These are phyloP conservation scores for Glutinoglossum americanum DNA, from an alignment of 495 filamentous ascomycete species.

Conservation along the genomic window DNA sequence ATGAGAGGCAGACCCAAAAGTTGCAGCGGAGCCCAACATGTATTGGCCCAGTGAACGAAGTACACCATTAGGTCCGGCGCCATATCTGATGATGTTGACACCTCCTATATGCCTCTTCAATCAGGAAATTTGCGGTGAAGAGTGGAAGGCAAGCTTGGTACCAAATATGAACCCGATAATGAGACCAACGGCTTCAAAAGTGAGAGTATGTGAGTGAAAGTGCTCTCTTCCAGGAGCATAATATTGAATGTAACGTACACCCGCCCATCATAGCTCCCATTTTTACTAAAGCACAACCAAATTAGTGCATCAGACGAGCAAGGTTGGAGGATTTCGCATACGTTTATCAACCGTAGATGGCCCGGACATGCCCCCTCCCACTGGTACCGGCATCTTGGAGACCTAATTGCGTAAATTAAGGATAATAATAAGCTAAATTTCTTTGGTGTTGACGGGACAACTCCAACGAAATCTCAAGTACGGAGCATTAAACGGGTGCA, in stretches of 20 bases:
- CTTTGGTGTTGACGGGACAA: not conserved
- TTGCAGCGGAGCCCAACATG: constrained; percentile 90
- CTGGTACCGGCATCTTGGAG: constrained; percentile 45
- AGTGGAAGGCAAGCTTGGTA: constrained; percentile 19
- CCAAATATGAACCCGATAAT: constrained; percentile 98
- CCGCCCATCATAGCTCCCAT: constrained; percentile 97
- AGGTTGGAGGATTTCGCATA: constrained; percentile 22
- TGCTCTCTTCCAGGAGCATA: constrained; percentile 1
- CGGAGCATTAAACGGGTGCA: not conserved
- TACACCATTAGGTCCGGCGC: constrained; percentile 79
- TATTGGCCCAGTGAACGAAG: constrained; percentile 88
- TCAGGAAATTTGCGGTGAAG: not conserved
- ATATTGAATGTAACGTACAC: constrained; percentile 34
- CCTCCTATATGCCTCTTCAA: constrained; percentile 31
- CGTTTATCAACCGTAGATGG: constrained; percentile 85
- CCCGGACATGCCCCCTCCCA: constrained; percentile 26
- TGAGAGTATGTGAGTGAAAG: constrained; percentile 3
- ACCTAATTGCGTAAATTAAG: not conserved
- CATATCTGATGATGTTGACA: constrained; percentile 85
- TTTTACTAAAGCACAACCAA: constrained; percentile 43
- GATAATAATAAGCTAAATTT: not conserved
- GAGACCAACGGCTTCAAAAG: constrained; percentile 54
- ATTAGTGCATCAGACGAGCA: not conserved
- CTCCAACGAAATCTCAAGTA: not conserved
- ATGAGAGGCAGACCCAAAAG: constrained; percentile 66